Base-by-base conservation (phyloP, 768 basidiomycete species). In the Collybia nuda region DNA sequence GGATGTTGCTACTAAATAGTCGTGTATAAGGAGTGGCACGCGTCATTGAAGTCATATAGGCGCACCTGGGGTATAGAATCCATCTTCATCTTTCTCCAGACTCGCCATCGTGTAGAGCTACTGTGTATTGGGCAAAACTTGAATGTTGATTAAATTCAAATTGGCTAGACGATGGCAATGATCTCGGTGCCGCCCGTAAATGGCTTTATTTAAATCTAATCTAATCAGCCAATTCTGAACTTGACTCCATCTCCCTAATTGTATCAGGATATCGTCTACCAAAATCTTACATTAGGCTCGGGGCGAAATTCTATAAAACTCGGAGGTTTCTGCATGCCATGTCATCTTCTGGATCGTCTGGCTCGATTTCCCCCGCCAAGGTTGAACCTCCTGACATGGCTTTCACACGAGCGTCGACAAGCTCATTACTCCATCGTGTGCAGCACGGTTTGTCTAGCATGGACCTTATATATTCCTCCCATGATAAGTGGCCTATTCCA, bases 61-160 rank as follows among this genome's bases (percentile, higher is more conserved):
- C 23, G 29, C 66, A 85, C 84, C 76, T 56, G 86, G 77, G 17
- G 76, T 82, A 62, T 86, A 90, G 66, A 91, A 90, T 1, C 89
- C 89, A 48, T 91, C 89, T 46, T 80, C 86, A 66, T 89, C 88
- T 69, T 86, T 90, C 63, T 86, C 75, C 78, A 88, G 79, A 49
- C 57, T 65, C 51, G 60, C 45, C 58, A 61, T 62, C 21, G 38
- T 58, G 32, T 14, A 4, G n/a, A 1, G 49, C 48, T 37, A 44
- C 40, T 35, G 1, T 5, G 6, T 3, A 14, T 17, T 32, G 32
- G 14, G 24, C 24, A 26, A 44, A 47, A 50, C 40, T 24, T 37
- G 36, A 40, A n/a, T n/a, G n/a, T n/a, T n/a, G n/a, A n/a, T n/a
- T n/a, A n/a, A 38, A 48, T 32, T 5, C 48, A 37, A 23, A 22